A percentile compares a stretch with the other conserved stretches of the same genome.
Conservation (phyloP, 495 filamentous ascomycete genomes). For the Penicillium argentinense region DNA sequence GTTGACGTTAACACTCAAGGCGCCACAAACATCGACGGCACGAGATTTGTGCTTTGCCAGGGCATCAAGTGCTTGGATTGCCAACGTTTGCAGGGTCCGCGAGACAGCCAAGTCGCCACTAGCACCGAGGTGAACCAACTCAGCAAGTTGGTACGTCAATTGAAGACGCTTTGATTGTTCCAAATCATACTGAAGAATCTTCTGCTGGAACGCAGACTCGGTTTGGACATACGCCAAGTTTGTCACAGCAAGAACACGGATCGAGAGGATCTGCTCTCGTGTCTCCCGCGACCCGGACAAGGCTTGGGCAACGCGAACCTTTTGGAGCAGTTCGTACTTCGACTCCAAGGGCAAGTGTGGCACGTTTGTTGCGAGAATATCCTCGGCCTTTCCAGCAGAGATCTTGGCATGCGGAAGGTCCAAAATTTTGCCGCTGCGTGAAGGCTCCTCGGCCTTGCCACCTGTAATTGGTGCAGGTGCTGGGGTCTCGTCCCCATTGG, state of each 20-base stretch:
- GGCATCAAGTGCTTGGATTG: slow-evolving; percentile 76
- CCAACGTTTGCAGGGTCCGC: slow-evolving; percentile 76
- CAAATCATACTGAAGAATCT: slow-evolving; percentile 79
- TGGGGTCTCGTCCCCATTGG: slow-evolving; percentile 55
- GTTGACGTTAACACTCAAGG: slow-evolving; percentile 88
- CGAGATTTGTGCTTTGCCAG: slow-evolving; percentile 75
- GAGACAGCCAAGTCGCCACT: slow-evolving; percentile 68
- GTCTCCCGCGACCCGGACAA: slow-evolving; percentile 62
- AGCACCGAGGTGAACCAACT: slow-evolving; percentile 75
- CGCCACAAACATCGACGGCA: slow-evolving; percentile 76
- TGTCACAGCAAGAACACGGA: slow-evolving; percentile 82
- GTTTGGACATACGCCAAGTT: slow-evolving; percentile 88
- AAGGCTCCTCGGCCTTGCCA: slow-evolving; percentile 36
- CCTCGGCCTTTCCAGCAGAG: slow-evolving; percentile 58
- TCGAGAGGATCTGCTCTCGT: slow-evolving; percentile 73
- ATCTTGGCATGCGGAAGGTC: slow-evolving; percentile 70
- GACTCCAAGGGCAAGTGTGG: slow-evolving; percentile 66
- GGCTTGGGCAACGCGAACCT: slow-evolving; percentile 76
- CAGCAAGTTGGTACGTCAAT: slow-evolving; percentile 85
- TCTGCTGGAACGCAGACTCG: slow-evolving; percentile 77
- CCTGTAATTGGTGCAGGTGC: slow-evolving; percentile 23
- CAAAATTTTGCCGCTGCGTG: slow-evolving; percentile 58
- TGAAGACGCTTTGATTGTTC: slow-evolving; percentile 91
- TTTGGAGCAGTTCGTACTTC: slow-evolving; percentile 84
- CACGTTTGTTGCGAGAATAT: slow-evolving; percentile 63